These are phyloP conservation scores for Neurospora sp. DNA, from an alignment of 495 filamentous ascomycete species.

Conservation along the genomic window DNA sequence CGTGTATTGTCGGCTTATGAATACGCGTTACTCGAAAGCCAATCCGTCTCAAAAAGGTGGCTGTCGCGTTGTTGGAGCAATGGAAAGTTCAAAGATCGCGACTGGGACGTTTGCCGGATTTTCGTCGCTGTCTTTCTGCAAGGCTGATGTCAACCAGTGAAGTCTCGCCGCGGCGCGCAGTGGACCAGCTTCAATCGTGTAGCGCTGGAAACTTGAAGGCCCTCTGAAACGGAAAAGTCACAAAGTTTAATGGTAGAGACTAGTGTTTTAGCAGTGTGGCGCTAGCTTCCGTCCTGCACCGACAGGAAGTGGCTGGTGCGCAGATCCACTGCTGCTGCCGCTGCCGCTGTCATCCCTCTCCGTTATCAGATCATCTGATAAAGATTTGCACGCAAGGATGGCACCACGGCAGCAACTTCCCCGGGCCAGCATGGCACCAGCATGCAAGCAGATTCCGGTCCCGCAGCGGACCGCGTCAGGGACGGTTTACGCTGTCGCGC, in stretches of 20 bases:
- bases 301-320: not conserved
- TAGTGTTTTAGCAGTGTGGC: not conserved
- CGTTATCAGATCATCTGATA: not conserved
- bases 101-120: not conserved
- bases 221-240: not conserved
- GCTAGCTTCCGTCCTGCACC: not conserved
- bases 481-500: not conserved
- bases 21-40: not conserved
- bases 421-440: not conserved
- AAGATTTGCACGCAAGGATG: not conserved
- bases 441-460: not conserved
- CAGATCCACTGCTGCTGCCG: not conserved
- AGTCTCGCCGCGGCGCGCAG: not conserved
- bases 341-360: not conserved
- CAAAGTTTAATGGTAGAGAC: not conserved
- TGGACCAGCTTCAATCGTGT: not conserved
- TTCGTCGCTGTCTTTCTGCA: not conserved
- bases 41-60: not conserved
- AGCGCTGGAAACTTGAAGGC: not conserved
- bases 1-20: constrained; percentile 8
- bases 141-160: not conserved
- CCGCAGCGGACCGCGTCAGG: not conserved
- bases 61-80: not conserved
- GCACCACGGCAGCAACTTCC: not conserved
- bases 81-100: not conserved